Evolutionary conservation across 2,329 filamentous ascomycete genomes (phyloP).

Genomic region (Bipolaris bicolor): DNA sequence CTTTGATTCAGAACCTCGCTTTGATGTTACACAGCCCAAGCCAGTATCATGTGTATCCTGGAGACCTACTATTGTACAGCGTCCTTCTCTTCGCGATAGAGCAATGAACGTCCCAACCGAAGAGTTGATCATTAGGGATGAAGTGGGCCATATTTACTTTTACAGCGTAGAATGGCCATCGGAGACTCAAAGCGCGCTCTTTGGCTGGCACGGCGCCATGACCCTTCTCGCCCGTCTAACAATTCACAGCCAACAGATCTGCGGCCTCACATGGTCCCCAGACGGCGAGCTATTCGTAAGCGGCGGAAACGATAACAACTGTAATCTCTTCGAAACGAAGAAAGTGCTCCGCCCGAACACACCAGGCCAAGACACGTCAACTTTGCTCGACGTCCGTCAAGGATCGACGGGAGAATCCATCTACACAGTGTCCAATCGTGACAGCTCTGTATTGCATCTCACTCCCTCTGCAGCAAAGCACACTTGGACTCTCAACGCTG

Average conservation of each 20-base stretch:
- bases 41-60: conserved; percentile 83
- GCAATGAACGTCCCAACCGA: conserved; percentile 69
- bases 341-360: conserved; percentile 57
- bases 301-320: conserved; percentile 90
- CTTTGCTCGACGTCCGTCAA: conserved; percentile 32
- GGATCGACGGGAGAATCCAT: conserved; percentile 41
- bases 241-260: conserved; percentile 87
- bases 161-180: conserved; percentile 86
- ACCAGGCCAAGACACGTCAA: conserved; percentile 14
- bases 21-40: conserved; percentile 73
- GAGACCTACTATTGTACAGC: conserved; percentile 66
- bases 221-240: conserved; percentile 77
- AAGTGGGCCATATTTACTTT: conserved; percentile 81
- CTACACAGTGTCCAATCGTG: conserved; percentile 42
- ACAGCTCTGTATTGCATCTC: conserved; percentile 53
- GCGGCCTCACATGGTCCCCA: conserved; percentile 85
- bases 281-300: conserved; percentile 80
- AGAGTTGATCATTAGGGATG: conserved; percentile 85
- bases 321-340: conserved; percentile 77
- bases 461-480: conserved; percentile 67
- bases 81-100: conserved; percentile 57
- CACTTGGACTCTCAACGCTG: conserved; percentile 79
- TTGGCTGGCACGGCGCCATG: conserved; percentile 79
- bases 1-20: conserved; percentile 71
- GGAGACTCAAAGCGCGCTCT: conserved; percentile 65